Evolutionary conservation across 202 grass and related monocot genomes (phyloP).

Genomic region (Panicum virgatum): DNA sequence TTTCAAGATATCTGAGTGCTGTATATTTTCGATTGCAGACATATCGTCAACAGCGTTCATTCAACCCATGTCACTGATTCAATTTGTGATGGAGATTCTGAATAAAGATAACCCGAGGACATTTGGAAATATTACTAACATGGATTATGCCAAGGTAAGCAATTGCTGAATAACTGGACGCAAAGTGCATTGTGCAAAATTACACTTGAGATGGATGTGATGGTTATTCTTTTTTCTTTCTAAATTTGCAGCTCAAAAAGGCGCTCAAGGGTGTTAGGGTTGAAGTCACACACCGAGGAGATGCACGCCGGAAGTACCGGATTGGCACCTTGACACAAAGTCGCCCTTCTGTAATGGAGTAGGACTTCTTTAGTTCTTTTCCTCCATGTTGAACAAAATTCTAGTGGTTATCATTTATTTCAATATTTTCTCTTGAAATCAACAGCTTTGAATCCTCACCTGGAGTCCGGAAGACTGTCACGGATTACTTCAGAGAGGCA

Average conservation of each 20-base stretch:
- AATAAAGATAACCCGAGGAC: not conserved
- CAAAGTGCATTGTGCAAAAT: not conserved
- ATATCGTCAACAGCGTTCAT: constrained; percentile 60
- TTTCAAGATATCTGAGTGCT: not conserved
- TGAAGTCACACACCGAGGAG: constrained; percentile 59
- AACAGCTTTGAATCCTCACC: constrained; percentile 34
- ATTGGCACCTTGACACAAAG: constrained; percentile 38
- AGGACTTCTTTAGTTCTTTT: not conserved
- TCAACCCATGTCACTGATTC: constrained; percentile 35
- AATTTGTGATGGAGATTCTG: constrained; percentile 46
- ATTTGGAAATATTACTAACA: not conserved
- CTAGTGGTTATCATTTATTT: not conserved
- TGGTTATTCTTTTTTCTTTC: not conserved
- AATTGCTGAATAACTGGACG: not conserved
- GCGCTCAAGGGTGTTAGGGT: constrained; percentile 54
- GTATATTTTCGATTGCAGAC: constrained; percentile 50
- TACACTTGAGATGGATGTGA: not conserved
- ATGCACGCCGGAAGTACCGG: constrained; percentile 38
- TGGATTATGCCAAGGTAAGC: constrained; percentile 51
- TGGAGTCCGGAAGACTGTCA: constrained; percentile 29
- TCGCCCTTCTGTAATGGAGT: constrained; percentile 39
- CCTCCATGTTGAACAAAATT: not conserved
- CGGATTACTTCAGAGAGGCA: constrained; percentile 54
- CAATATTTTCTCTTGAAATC: not conserved
- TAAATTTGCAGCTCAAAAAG: constrained; percentile 56